Conservation (phyloP, 208 protist species). For the Acanthamoeba healyi region DNA sequence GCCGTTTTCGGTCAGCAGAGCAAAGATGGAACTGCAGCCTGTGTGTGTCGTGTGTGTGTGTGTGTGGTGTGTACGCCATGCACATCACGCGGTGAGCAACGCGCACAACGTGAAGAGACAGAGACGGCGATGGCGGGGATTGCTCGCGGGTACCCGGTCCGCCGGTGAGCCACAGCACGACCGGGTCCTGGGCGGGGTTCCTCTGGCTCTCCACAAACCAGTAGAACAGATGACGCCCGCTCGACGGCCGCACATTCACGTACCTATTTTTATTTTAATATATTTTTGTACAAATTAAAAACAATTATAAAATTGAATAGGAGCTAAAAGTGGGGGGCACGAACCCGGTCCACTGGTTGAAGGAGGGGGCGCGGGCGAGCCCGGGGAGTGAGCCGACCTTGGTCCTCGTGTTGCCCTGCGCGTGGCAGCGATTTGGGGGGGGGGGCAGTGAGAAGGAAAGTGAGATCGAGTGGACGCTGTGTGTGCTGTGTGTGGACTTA, state of each 20-base stretch:
- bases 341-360: constrained; percentile 27
- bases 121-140: no score
- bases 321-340: not conserved
- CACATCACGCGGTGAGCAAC: no score
- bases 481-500: no score
- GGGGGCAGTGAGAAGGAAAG: not conserved
- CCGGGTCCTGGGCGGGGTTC: not conserved
- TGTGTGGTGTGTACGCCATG: not conserved
- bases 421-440: not conserved
- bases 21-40: constrained; percentile 51
- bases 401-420: not conserved
- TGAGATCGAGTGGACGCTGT: no score
- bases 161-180: constrained; percentile 65
- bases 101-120: not conserved
- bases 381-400: not conserved
- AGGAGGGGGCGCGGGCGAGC: not conserved
- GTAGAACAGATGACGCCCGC: constrained; percentile 51
- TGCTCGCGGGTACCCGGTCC: constrained; percentile 7
- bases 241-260: constrained; percentile 36
- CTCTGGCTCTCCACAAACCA: constrained; percentile 55
- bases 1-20: constrained; percentile 51
- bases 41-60: not conserved
- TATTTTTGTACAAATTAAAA: no score
- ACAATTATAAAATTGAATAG: not conserved
- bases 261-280: constrained; percentile 1